These are phyloP conservation scores for Serendipita sp. DNA, from an alignment of 768 basidiomycete genomes.

Conservation along the genomic window DNA sequence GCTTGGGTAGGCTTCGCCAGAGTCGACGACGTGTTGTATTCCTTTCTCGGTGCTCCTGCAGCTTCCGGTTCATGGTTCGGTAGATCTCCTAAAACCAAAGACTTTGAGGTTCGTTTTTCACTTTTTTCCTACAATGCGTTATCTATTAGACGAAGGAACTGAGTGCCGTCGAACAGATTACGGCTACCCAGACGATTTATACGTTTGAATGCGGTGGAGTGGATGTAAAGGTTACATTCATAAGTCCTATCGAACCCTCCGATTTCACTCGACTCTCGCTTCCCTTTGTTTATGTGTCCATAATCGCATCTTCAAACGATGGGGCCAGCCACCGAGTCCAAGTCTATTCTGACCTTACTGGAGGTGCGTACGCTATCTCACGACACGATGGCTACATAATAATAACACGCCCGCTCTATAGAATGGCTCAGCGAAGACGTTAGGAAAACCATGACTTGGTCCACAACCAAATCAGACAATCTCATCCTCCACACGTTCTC, in stretches of 20 bases:
- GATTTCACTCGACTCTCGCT: constrained; percentile 7
- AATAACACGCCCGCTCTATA: not conserved
- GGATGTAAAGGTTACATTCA: not conserved
- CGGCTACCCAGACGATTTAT: not conserved
- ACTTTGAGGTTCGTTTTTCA: not conserved
- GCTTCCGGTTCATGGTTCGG: not conserved
- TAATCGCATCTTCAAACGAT: constrained; percentile 4
- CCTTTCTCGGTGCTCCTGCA: not conserved
- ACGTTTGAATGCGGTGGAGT: not conserved
- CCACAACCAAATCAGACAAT: not conserved
- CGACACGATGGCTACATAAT: too few species aligned
- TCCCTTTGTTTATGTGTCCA: constrained; percentile 4
- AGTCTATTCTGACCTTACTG: constrained; percentile 6
- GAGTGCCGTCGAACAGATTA: not conserved
- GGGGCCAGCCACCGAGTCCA: constrained; percentile 4
- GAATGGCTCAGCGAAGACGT: not conserved
- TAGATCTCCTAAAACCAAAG: not conserved
- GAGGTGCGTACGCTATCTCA: not conserved
- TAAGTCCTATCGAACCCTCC: not conserved
- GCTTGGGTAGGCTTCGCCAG: not conserved
- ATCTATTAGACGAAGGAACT: too few species aligned
- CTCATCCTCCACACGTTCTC: not conserved
- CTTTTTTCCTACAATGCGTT: too few species aligned
- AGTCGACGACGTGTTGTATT: not conserved
- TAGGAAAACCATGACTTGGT: constrained; percentile 20